Conservation (phyloP, 352 stramenopile genomes). For the Halophytophthora batemanensis region DNA sequence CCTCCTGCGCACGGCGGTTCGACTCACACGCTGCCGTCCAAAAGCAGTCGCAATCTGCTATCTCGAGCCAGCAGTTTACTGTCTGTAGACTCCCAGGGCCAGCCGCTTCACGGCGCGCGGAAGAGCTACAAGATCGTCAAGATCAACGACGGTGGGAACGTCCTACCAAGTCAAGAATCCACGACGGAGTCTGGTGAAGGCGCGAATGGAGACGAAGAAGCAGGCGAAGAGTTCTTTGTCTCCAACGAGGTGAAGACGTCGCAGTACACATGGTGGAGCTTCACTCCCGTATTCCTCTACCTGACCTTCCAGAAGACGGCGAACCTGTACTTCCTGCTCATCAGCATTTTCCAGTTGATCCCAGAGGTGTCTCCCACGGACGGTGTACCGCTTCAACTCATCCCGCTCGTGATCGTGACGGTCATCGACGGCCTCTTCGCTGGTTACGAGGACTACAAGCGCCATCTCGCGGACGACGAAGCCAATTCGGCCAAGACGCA, state of each 20-base stretch:
- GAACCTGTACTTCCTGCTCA: constrained; percentile 87
- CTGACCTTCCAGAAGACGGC: constrained; percentile 86
- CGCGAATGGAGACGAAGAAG: constrained; percentile 9
- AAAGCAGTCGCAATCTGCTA: constrained; percentile 26
- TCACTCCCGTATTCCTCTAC: constrained; percentile 85
- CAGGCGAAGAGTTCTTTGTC: constrained; percentile 42
- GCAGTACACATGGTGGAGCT: constrained; percentile 89
- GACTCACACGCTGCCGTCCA: constrained; percentile 25
- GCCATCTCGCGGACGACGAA: constrained; percentile 69
- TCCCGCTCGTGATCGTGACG: constrained; percentile 78
- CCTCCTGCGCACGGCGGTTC: constrained; percentile 9
- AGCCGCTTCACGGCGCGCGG: constrained; percentile 2
- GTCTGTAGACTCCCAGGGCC: constrained; percentile 50
- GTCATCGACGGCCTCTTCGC: constrained; percentile 84
- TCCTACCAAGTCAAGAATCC: constrained; percentile 13
- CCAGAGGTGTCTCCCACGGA: constrained; percentile 76
- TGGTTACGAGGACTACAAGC: constrained; percentile 83
- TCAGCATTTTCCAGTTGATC: constrained; percentile 89
- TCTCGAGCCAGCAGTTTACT: constrained; percentile 54
- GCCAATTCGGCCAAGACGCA: constrained; percentile 67
- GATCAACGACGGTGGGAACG: constrained; percentile 59
- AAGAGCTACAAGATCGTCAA: constrained; percentile 73
- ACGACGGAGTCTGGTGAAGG: constrained; percentile 2
- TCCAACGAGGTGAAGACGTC: constrained; percentile 85
- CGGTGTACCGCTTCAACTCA: constrained; percentile 79